These are phyloP conservation scores for Baeospora myosura DNA, from an alignment of 1,284 basidiomycete species.

Conservation along the genomic window DNA sequence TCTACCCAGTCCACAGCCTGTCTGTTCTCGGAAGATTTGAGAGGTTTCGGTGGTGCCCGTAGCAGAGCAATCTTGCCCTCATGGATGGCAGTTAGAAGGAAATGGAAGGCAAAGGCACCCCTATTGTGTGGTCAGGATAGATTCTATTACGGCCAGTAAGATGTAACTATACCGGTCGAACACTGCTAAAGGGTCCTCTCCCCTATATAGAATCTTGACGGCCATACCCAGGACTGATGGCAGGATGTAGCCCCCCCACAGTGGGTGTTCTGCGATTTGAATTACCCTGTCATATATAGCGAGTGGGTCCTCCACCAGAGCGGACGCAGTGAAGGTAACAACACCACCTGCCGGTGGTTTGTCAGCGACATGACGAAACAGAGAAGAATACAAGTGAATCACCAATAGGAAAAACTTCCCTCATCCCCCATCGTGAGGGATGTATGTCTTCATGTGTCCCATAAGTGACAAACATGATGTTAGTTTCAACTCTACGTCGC, in stretches of 20 bases:
- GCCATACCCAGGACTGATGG: slow-evolving; percentile 52
- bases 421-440: slow-evolving; percentile 46
- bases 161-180: slow-evolving; percentile 25
- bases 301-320: slow-evolving; percentile 43
- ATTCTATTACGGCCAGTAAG: slow-evolving; percentile 1
- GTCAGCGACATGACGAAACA: neutral
- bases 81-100: slow-evolving; percentile 41
- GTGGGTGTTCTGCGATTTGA: slow-evolving; percentile 46
- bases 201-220: slow-evolving; percentile 23
- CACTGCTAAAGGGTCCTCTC: slow-evolving; percentile 26
- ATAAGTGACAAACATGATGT: slow-evolving; percentile 55
- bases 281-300: slow-evolving; percentile 38
- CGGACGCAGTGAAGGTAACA: slow-evolving; percentile 55
- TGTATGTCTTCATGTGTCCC: slow-evolving; percentile 49
- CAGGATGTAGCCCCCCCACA: slow-evolving; percentile 59
- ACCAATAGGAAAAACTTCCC: slow-evolving; percentile 62
- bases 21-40: slow-evolving; percentile 1
- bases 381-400: slow-evolving; percentile 11
- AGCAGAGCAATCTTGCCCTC: slow-evolving; percentile 45
- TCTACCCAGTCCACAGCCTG: slow-evolving; percentile 3
- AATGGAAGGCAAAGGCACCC: slow-evolving; percentile 31
- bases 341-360: slow-evolving; percentile 49
- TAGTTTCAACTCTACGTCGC: slow-evolving; percentile 32
- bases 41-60: slow-evolving; percentile 30
- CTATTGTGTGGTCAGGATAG: slow-evolving; percentile 18